These are phyloP conservation scores for Pisolithus albus DNA, from an alignment of 768 basidiomycete genomes.

Conservation along the genomic window DNA sequence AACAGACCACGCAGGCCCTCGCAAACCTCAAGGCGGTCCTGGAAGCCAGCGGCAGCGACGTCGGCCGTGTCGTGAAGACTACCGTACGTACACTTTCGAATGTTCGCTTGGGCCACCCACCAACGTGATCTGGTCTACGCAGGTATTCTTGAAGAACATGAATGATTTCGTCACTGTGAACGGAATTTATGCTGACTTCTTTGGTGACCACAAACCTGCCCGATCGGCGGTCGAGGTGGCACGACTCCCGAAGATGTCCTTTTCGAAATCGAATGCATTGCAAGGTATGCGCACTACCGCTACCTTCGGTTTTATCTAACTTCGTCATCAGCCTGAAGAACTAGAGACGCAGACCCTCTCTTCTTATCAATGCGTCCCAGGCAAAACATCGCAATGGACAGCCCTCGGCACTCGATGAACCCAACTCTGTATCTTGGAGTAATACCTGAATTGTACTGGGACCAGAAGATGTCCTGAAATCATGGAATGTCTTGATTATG, in stretches of 20 bases:
- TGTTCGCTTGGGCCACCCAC: not conserved
- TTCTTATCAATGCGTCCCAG: not conserved
- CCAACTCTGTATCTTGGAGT: not conserved
- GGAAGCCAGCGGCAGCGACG: slow-evolving; percentile 70
- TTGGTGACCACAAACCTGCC: slow-evolving; percentile 89
- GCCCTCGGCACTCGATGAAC: not conserved
- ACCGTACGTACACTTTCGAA: slow-evolving; percentile 51
- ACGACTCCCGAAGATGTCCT: slow-evolving; percentile 83
- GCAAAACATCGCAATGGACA: not conserved
- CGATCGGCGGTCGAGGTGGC: slow-evolving; percentile 88
- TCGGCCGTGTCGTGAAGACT: slow-evolving; percentile 83
- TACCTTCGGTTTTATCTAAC: not conserved
- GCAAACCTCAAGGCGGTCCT: slow-evolving; percentile 82
- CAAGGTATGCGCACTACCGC: slow-evolving; percentile 39
- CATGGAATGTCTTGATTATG: too few relatives aligned
- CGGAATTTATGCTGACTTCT: slow-evolving; percentile 72
- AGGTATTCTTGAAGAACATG: slow-evolving; percentile 94
- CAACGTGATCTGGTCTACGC: not conserved
- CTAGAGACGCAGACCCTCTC: not conserved
- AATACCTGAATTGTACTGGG: too few relatives aligned
- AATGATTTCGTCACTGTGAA: slow-evolving; percentile 84
- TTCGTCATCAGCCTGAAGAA: slow-evolving; percentile 15
- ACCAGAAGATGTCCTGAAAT: too few relatives aligned
- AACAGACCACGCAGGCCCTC: slow-evolving; percentile 77
- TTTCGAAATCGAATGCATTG: slow-evolving; percentile 89